Evolutionary conservation across 225 moss, liverwort and hornwort species (phyloP), one percentile per base, ranked within the genome.

Genomic region (Polytrichum formosum): DNA sequence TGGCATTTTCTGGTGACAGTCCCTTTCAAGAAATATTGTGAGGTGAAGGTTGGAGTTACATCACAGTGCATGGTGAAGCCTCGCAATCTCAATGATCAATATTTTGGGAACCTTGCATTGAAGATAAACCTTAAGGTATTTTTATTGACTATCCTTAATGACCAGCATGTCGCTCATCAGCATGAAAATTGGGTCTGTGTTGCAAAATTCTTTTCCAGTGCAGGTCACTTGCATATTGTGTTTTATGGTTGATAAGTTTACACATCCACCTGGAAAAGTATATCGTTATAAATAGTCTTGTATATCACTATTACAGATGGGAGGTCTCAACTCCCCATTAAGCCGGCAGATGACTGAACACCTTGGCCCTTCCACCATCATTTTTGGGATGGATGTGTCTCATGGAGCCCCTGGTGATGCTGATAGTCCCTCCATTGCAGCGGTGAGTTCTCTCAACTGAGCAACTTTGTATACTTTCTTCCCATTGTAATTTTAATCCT

Each of bases 321-420:
- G 88, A 64, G 88, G 88, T n/a, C 83, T 80, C 29, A 89, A 89
- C 70, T 89, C 88, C 10, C 85, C 83, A 9, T 71, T 89, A 54
- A 26, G 70, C 28, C 58, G 74, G 28, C 28, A 68, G 29, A 76
- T 83, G 82, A 85, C 85, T 2, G 4, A 62, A 6, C 54, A 21
- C 61, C 70, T 85, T 25, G 82, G 30, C 19, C 75, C 66, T 22
- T 80, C 96, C 18, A 97, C 96, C 22, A 84, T 89, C 71, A 92
- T 97, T 21, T 97, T 97, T 56, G 96, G 96, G 28, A 82, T 97
- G 78, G 93, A 94, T 77, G 94, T 97, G 5, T 97, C 94, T 1
- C 97, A 97, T n/a, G 97, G 97, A 13, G 91, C 93, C 0, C 85
- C 92, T 25, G 94, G 92, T 55, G 97, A 97, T 73, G 75, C 87